A percentile compares a stretch with the other conserved stretches of the same genome.
These are phyloP conservation scores for Neurospora sp. DNA, from an alignment of 495 filamentous ascomycete genomes.

Conservation along the genomic window DNA sequence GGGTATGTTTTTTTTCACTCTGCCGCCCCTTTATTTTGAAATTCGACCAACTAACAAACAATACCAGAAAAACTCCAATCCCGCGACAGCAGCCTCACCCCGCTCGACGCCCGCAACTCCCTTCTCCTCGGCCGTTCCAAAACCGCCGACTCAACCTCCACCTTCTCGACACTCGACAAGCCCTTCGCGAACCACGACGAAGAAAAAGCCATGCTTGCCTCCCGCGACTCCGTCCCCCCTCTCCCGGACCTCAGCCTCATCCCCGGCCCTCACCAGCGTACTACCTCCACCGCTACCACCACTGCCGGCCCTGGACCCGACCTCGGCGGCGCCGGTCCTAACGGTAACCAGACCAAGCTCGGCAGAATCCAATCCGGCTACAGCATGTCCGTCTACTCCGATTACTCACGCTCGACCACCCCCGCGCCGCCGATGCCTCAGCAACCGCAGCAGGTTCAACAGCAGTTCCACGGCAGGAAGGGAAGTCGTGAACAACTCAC, in stretches of 20 bases:
- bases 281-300: not conserved
- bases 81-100: slow-evolving; percentile 76
- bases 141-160: slow-evolving; percentile 12
- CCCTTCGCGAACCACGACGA: slow-evolving; percentile 12
- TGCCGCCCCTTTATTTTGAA: not conserved
- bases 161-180: slow-evolving; percentile 23
- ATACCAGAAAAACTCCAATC: slow-evolving; percentile 67
- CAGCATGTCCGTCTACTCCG: not conserved
- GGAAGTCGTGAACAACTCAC: not conserved
- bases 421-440: not conserved
- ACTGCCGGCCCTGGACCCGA: too few relatives aligned
- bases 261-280: not conserved
- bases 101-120: slow-evolving; percentile 82
- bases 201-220: slow-evolving; percentile 7
- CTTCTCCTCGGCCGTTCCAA: slow-evolving; percentile 53
- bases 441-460: not conserved
- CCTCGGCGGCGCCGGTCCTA: too few relatives aligned
- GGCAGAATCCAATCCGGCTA: not conserved
- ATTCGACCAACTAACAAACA: slow-evolving; percentile 4
- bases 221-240: not conserved
- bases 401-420: not conserved
- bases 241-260: not conserved
- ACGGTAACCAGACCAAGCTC: not conserved
- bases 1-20: slow-evolving; percentile 42
- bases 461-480: not conserved